Base-by-base conservation (phyloP, 2,329 filamentous ascomycete genomes). In the Periconia macrospinosa region DNA sequence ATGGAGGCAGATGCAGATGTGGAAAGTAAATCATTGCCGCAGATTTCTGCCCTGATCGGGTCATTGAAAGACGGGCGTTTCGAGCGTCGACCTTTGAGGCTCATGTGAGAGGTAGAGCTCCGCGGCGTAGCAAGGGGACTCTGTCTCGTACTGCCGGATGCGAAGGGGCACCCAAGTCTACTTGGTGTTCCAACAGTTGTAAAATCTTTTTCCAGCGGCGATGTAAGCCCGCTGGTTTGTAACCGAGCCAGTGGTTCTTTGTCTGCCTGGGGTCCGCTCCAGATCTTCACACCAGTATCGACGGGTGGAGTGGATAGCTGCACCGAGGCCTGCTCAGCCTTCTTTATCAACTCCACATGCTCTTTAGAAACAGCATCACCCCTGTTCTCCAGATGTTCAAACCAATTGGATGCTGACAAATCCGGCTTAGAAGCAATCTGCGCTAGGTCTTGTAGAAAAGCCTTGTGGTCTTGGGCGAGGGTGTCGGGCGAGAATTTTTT, bases 161-260 rank as follows among this genome's bases (percentile, higher is more conserved):
- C 87, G 73, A 96, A 96, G 0, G 92, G 92, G 75, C 92, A 97
- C 61, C 85, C 84, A 48, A 97, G 78, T 59, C 83, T 84, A 63
- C 92, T 90, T 65, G 89, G 90, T 67, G 86, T 91, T 56, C 92
- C 92, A 69, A 87, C 81, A 33, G 92, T 89, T 17, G 92, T 97
- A 66, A 96, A 97, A 75, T 97, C 92, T 76, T 89, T 89, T 76
- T 96, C 92, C 68, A 96, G 63, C 5, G 72, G 72, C 30, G 75
- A 75, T 51, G 75, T 72, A 45, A 73, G 68, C 50, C 69, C 68
- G 70, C 75, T 61, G 56, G 65, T 55, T 58, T 67, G 59, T 47
- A 60, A 65, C 41, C 62, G 61, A 37, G 62, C 59, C 49, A 60
- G 53, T 27, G 54, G 59, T 42, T 64, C 56, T 48, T 57, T 61